Percentiles rank a stretch among this genome's conserved stretches.
phyloP scores from a whole-genome alignment of 441 rosid species.

The Euphorbia corollata region DNA sequence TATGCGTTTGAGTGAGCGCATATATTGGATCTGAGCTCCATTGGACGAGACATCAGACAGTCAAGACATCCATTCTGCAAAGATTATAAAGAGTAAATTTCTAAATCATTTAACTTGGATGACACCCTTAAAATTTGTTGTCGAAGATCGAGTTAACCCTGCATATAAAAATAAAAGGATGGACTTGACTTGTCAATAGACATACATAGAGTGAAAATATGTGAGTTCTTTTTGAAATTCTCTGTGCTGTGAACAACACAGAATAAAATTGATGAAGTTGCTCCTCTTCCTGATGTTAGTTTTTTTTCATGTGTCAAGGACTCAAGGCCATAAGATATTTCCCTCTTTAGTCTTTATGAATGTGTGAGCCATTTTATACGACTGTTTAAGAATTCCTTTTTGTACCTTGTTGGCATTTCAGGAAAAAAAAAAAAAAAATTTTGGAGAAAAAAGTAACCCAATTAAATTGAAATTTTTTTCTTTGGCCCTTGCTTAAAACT shows the following conservation, averaged over 20 bases:
- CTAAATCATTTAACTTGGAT: not conserved
- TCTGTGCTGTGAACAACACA: slow-evolving; percentile 81
- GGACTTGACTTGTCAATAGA: too few relatives aligned
- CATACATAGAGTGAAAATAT: too few relatives aligned
- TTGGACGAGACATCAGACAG: slow-evolving; percentile 72
- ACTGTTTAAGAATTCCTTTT: slow-evolving; percentile 21
- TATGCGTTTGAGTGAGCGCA: slow-evolving; percentile 82
- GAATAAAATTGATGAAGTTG: slow-evolving; percentile 65
- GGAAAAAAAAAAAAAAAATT: too few relatives aligned
- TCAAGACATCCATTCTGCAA: slow-evolving; percentile 61
- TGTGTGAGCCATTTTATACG: slow-evolving; percentile 2
- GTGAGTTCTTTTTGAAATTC: slow-evolving; percentile 97
- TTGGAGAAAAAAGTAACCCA: too few relatives aligned
- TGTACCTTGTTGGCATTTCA: slow-evolving; percentile 4
- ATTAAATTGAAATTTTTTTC: too few relatives aligned
- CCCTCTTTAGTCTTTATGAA: not conserved
- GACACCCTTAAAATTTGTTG: too few relatives aligned
- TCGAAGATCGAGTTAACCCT: too few relatives aligned
- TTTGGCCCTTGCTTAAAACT: too few relatives aligned
- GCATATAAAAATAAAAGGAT: too few relatives aligned
- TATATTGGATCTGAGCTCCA: slow-evolving; percentile 55
- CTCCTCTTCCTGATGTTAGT: slow-evolving; percentile 66
- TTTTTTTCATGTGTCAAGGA: slow-evolving; percentile 33
- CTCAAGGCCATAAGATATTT: slow-evolving; percentile 31
- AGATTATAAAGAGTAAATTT: slow-evolving; percentile 58